phyloP scores from a whole-genome alignment of 106 monocot species.

The Allium cepa region DNA sequence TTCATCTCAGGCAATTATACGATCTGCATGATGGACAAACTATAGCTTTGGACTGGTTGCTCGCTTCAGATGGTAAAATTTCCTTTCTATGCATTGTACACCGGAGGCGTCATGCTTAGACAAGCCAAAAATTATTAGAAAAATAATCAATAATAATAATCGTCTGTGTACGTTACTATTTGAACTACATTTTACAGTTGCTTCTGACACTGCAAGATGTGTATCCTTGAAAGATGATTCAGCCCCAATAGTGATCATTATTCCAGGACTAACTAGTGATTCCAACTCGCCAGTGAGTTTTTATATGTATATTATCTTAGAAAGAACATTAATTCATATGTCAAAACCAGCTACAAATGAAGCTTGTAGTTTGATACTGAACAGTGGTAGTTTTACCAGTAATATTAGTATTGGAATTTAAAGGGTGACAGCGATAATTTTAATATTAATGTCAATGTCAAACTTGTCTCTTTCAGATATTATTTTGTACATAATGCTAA shows the following conservation, averaged over 20 bases:
- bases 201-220: slow-evolving; percentile 4
- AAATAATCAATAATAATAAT: slow-evolving; percentile 1
- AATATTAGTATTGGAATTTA: too few species aligned
- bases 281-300: slow-evolving; percentile 32
- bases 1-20: slow-evolving; percentile 47
- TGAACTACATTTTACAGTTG: slow-evolving; percentile 13
- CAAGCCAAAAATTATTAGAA: background rate
- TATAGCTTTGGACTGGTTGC: slow-evolving; percentile 86
- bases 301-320: background rate
- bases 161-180: background rate
- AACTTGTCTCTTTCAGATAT: too few species aligned
- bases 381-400: too few species aligned
- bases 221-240: slow-evolving; percentile 28
- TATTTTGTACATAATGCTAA: too few species aligned
- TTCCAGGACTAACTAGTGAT: slow-evolving; percentile 48
- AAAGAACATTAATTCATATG: too few species aligned
- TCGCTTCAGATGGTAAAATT: slow-evolving; percentile 56
- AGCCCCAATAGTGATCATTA: slow-evolving; percentile 34
- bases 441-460: too few species aligned
- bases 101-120: background rate
- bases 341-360: too few species aligned
- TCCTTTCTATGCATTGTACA: background rate
- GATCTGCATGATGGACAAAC: slow-evolving; percentile 56
- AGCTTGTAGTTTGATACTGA: too few species aligned
- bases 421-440: too few species aligned